Percentiles rank a stretch among this genome's conserved stretches.
These are phyloP conservation scores for Anethum foeniculum DNA, from an alignment of 140 eudicot genomes.

Conservation along the genomic window DNA sequence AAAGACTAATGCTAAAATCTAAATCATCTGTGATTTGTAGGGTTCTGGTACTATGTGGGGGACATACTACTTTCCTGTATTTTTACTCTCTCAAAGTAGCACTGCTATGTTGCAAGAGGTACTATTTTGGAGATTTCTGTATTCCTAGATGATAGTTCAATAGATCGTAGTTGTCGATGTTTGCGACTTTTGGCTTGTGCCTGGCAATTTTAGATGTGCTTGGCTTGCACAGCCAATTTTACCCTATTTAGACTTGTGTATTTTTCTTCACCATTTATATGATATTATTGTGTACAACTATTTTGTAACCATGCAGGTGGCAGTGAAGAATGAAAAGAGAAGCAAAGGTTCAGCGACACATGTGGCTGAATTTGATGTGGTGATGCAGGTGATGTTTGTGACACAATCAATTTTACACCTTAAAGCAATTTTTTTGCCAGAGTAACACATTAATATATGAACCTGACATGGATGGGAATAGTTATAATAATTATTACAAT, in stretches of 20 bases:
- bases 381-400: constrained; percentile 73
- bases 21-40: constrained; percentile 38
- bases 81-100: constrained; percentile 71
- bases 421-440: neutral
- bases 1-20: constrained; percentile 10
- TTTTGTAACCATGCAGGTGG: constrained; percentile 37
- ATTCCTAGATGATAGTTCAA: neutral
- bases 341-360: constrained; percentile 40
- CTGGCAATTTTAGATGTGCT: neutral
- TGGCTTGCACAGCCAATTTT: neutral
- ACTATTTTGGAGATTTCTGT: constrained; percentile 9
- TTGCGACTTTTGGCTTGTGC: neutral
- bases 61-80: constrained; percentile 73
- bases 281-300: neutral
- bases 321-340: constrained; percentile 40
- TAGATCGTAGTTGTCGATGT: neutral
- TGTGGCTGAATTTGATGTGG: constrained; percentile 88
- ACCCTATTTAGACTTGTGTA: neutral
- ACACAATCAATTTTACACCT: constrained; percentile 10
- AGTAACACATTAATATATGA: neutral
- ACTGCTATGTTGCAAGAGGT: constrained; percentile 68
- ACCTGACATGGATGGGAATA: neutral
- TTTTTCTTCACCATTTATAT: neutral
- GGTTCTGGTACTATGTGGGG: constrained; percentile 94
- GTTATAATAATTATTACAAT: neutral